phyloP scores from a whole-genome alignment of 306 rosid genomes.

The Vigna mungo region DNA sequence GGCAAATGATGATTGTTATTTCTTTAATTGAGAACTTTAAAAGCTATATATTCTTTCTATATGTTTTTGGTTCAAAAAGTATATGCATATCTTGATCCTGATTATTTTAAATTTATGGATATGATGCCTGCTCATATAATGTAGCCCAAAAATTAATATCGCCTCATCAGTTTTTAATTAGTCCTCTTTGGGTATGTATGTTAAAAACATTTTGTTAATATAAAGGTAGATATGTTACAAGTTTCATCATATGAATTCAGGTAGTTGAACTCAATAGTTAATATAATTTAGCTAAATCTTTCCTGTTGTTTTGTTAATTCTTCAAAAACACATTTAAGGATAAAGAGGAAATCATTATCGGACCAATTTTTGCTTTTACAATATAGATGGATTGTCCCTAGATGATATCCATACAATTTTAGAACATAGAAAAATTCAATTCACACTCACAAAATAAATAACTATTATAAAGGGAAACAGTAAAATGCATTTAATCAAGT shows the following conservation, averaged over 20 bases:
- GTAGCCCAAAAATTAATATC: too few relatives aligned
- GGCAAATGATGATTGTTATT: too few relatives aligned
- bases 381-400: background rate
- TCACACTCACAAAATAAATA: background rate
- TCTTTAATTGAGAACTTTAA: too few relatives aligned
- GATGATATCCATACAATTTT: slow-evolving; percentile 1
- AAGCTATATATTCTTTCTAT: too few relatives aligned
- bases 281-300: slow-evolving; percentile 7
- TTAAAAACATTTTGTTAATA: slow-evolving; percentile 8
- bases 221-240: slow-evolving; percentile 1
- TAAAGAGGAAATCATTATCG: background rate
- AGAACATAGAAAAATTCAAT: slow-evolving; percentile 21
- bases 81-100: too few relatives aligned
- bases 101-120: too few relatives aligned
- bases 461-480: slow-evolving; percentile 20
- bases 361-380: slow-evolving; percentile 25
- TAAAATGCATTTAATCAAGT: slow-evolving; percentile 18
- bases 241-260: background rate
- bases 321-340: background rate
- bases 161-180: background rate
- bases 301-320: background rate
- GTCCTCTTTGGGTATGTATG: background rate
- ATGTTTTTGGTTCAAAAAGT: too few relatives aligned
- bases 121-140: too few relatives aligned
- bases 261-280: background rate